Percentiles rank a stretch among this genome's conserved stretches.
phyloP scores from a whole-genome alignment of 257 asterid species.

The Solanum piurae region DNA sequence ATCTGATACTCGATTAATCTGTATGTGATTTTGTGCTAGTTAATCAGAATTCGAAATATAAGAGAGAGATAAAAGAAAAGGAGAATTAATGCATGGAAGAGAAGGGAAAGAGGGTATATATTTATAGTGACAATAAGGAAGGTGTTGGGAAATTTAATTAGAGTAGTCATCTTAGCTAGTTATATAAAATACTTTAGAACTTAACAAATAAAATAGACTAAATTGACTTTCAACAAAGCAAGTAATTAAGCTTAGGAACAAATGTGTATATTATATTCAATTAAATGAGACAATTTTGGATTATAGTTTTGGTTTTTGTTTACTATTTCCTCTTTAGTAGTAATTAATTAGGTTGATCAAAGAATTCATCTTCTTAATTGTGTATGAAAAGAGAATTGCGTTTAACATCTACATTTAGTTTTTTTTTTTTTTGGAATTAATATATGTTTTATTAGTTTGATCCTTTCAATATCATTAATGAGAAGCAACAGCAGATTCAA shows the following conservation, averaged over 20 bases:
- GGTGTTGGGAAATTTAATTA: not conserved
- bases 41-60: not conserved
- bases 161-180: too few species aligned
- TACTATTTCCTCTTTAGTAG: not conserved
- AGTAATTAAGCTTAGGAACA: not conserved
- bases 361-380: not conserved
- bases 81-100: not conserved
- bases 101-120: not conserved
- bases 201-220: not conserved
- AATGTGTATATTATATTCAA: not conserved
- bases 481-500: not conserved
- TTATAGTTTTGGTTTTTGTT: not conserved
- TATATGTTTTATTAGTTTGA: not conserved
- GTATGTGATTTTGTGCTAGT: not conserved
- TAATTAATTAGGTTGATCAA: not conserved
- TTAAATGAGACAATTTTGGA: not conserved
- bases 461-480: too few species aligned
- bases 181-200: too few species aligned
- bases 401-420: not conserved
- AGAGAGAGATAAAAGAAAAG: not conserved
- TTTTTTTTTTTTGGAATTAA: not conserved
- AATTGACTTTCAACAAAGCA: not conserved
- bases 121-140: not conserved
- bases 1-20: not conserved
- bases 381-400: not conserved